Evolutionary conservation across 2,329 filamentous ascomycete genomes (phyloP).

Genomic region (Amylocarpus encephaloides): DNA sequence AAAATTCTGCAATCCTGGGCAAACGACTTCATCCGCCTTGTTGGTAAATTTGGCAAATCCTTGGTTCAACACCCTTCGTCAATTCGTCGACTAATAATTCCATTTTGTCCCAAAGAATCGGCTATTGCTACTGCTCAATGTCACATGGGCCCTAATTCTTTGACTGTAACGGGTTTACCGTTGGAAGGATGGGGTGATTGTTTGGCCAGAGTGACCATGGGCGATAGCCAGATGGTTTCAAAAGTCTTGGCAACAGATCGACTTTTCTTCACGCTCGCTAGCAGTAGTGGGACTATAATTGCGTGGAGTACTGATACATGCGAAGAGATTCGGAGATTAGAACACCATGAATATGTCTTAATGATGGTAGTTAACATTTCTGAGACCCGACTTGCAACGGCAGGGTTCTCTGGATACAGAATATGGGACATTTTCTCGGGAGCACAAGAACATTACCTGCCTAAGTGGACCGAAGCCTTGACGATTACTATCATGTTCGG

Average conservation of each 20-base stretch:
- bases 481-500: conserved; percentile 21
- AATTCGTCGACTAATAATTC: conserved; percentile 10
- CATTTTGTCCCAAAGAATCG: conserved; percentile 10
- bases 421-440: conserved; percentile 28
- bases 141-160: background rate
- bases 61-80: conserved; percentile 1
- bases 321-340: conserved; percentile 10
- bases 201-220: background rate
- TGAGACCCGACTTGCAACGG: conserved; percentile 25
- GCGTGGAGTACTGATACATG: conserved; percentile 22
- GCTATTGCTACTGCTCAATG: conserved; percentile 2
- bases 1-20: conserved; percentile 19
- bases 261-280: background rate
- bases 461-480: conserved; percentile 4
- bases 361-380: conserved; percentile 22
- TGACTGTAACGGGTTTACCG: background rate
- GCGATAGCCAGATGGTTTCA: background rate
- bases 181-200: conserved; percentile 1
- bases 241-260: background rate
- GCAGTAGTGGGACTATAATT: conserved; percentile 8
- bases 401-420: conserved; percentile 26
- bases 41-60: conserved; percentile 8
- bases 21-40: conserved; percentile 6
- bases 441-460: conserved; percentile 13
- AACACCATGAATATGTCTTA: conserved; percentile 4